Evolutionary conservation across 2,329 filamentous ascomycete species (phyloP).

Genomic region (Taxawa tesnikishii): DNA sequence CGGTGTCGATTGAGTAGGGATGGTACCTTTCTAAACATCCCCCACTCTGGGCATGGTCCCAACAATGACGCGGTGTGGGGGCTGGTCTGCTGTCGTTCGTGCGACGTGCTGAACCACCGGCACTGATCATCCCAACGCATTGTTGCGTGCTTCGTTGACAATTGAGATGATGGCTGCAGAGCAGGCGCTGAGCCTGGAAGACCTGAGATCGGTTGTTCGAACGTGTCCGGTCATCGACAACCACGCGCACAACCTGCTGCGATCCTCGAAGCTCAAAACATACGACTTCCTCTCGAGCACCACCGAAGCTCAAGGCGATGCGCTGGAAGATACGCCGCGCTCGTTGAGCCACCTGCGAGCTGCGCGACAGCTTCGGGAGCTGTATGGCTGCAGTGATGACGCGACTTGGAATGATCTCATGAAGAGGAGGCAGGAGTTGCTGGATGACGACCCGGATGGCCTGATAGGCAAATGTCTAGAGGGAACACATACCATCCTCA

Average conservation of each 20-base stretch:
- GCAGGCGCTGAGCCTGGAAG: conserved; percentile 9
- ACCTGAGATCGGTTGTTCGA: conserved; percentile 14
- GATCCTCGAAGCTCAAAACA: conserved; percentile 33
- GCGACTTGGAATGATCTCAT: conserved; percentile 49
- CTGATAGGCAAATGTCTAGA: conserved; percentile 54
- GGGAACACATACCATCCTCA: conserved; percentile 60
- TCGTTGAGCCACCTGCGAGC: conserved; percentile 60
- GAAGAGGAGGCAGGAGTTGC: conserved; percentile 33
- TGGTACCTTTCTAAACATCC: too few relatives aligned
- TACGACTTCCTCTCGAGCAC: conserved; percentile 51
- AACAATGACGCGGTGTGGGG: too few relatives aligned
- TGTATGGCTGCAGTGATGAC: conserved; percentile 46
- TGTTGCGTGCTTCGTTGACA: too few relatives aligned
- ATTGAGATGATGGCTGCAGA: background rate
- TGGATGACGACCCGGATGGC: conserved; percentile 34
- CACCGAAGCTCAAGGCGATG: conserved; percentile 59
- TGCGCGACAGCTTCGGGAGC: conserved; percentile 51
- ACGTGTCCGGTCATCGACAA: conserved; percentile 55
- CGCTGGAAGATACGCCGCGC: conserved; percentile 48
- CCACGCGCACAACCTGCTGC: conserved; percentile 58
- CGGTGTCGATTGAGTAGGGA: too few relatives aligned
- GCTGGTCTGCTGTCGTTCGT: too few relatives aligned
- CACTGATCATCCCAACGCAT: background rate
- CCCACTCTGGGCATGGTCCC: too few relatives aligned
- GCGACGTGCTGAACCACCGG: too few relatives aligned